These are phyloP conservation scores for Helicostylum pulchrum DNA, from an alignment of 192 early-diverging fungal species.

Conservation along the genomic window DNA sequence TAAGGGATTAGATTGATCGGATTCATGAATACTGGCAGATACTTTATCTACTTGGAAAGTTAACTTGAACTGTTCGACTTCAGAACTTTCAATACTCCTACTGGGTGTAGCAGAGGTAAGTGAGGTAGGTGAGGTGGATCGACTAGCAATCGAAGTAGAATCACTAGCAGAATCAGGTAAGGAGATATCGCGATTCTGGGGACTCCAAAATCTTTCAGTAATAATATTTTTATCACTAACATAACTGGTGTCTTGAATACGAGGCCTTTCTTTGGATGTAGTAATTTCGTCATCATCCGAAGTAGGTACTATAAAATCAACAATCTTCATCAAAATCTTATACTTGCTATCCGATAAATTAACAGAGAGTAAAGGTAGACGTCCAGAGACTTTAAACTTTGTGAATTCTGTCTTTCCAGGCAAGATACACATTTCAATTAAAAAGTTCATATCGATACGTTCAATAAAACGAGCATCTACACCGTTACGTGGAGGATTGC, in stretches of 20 bases:
- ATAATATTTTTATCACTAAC: background rate
- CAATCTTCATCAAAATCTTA: constrained; percentile 71
- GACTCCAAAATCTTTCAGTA: constrained; percentile 3
- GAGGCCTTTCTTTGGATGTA: constrained; percentile 13
- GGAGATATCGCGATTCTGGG: background rate
- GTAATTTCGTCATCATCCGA: background rate
- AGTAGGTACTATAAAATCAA: constrained; percentile 59
- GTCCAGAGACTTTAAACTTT: constrained; percentile 64
- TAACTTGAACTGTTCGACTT: constrained; percentile 37
- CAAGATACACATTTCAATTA: constrained; percentile 72
- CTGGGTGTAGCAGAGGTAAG: background rate
- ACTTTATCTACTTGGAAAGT: constrained; percentile 66
- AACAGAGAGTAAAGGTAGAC: constrained; percentile 67
- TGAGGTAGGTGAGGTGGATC: background rate
- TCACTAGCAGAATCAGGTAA: constrained; percentile 14
- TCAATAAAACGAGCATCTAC: constrained; percentile 60
- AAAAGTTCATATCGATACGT: constrained; percentile 63
- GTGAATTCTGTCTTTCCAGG: constrained; percentile 63
- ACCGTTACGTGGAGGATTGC: constrained; percentile 29
- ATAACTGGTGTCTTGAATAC: background rate
- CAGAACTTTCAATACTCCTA: background rate
- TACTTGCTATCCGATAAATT: constrained; percentile 84
- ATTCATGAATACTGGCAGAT: constrained; percentile 58
- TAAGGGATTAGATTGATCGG: constrained; percentile 36
- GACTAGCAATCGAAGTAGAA: background rate